Evolutionary conservation across 2,329 filamentous ascomycete species (phyloP).

Genomic region (Pyricularia sp.): DNA sequence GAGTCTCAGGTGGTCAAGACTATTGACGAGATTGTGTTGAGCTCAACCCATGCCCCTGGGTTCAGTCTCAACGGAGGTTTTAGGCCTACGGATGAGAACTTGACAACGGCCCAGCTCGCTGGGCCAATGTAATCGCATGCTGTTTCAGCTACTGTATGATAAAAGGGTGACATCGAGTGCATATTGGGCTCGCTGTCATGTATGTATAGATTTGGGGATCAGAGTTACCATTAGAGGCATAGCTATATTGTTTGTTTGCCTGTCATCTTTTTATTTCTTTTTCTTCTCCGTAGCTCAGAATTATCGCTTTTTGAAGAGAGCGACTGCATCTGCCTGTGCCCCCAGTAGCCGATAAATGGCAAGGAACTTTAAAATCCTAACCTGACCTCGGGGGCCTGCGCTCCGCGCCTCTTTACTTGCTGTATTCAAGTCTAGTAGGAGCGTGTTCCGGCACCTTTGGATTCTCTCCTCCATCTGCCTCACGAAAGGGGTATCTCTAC

Average conservation of each 20-base stretch:
- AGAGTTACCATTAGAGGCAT: background rate
- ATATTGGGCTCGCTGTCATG: constrained; percentile 6
- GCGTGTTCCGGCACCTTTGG: constrained; percentile 38
- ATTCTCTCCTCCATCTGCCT: constrained; percentile 39
- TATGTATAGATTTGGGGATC: constrained; percentile 4
- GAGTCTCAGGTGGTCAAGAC: constrained; percentile 56
- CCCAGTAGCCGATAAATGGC: constrained; percentile 39
- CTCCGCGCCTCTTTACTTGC: constrained; percentile 30
- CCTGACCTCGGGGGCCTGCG: constrained; percentile 27
- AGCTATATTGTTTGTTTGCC: background rate
- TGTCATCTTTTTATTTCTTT: background rate
- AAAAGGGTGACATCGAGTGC: constrained; percentile 14
- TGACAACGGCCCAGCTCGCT: constrained; percentile 39
- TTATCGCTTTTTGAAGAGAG: constrained; percentile 28
- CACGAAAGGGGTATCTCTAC: constrained; percentile 34
- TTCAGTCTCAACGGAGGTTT: constrained; percentile 77
- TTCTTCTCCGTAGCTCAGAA: background rate
- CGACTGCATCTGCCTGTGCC: constrained; percentile 39
- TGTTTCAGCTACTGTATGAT: constrained; percentile 3
- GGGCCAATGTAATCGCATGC: constrained; percentile 34
- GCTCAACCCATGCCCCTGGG: constrained; percentile 75
- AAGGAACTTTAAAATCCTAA: constrained; percentile 36
- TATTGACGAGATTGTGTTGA: constrained; percentile 64
- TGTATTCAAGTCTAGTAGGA: constrained; percentile 40
- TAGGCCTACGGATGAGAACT: constrained; percentile 43